Base-by-base conservation (phyloP, 2,329 filamentous ascomycete genomes). In the Pseudogymnoascus sp. region DNA sequence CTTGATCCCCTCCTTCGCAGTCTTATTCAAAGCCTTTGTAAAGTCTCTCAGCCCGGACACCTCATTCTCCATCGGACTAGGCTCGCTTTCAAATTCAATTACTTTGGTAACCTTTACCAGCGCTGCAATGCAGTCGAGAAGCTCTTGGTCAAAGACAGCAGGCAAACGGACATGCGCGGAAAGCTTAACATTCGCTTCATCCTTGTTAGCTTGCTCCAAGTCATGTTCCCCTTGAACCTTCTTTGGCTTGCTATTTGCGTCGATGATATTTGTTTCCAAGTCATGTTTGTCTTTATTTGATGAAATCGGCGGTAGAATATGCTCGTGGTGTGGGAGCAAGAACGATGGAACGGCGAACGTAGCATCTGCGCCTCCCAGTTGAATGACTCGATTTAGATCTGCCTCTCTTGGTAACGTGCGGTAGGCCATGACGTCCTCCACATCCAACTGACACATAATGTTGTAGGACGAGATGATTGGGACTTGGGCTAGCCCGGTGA, bases 31-130 rank as follows among this genome's bases (percentile, higher is more conserved):
- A 66, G 60, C 68, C 67, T 33, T 69, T 67, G 35, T 68, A 63
- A 68, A 72, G 45, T 65, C 72, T 62, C 64, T 71, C 66, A 68
- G 71, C 33, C 63, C 71, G 67, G 69, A 58, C 65, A 67, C 66
- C 64, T 67, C 69, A 45, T 69, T 64, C 60, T 73, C 67, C 62
- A 72, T 65, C 10, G 59, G 64, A 10, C 66, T 67, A 1, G 63
- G 71, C 18, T 76, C 75, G 63, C 77, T 80, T 66, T 82, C 79
- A 27, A 78, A 71, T 65, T 83, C 80, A 52, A 82, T 79, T 37
- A 83, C 75, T 64, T 83, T 83, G n/a, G 77, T 82, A 0, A 80
- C 80, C 67, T 83, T 83, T n/a, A 82, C 76, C 0, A 82, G 71
- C 1, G 80, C 79, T 1, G 80, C 80, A n/a, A 78, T 72, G 68